Conservation (phyloP, 2,329 filamentous ascomycete genomes). For the Ambrosiella cleistominuta region DNA sequence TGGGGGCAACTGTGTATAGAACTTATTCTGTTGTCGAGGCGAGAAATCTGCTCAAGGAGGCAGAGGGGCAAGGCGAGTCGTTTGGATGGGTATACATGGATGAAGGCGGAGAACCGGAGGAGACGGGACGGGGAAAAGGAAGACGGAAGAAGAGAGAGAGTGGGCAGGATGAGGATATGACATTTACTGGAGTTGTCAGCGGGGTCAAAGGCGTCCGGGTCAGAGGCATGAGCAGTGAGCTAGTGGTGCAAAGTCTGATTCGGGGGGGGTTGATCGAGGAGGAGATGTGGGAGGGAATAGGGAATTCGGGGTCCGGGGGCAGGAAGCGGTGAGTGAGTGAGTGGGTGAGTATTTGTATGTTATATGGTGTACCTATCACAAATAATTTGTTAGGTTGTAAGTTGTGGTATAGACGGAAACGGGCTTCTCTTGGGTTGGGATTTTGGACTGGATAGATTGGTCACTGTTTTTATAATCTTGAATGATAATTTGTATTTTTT, state of each 20-base stretch:
- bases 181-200: not conserved
- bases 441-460: too few species aligned
- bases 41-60: conserved; percentile 33
- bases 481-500: not conserved
- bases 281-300: conserved; percentile 22
- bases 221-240: conserved; percentile 62
- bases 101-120: conserved; percentile 35
- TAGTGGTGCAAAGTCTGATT: conserved; percentile 84
- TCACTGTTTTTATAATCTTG: too few species aligned
- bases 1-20: conserved; percentile 55
- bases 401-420: too few species aligned
- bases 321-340: not conserved
- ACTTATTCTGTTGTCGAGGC: conserved; percentile 51
- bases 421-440: too few species aligned
- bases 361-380: not conserved
- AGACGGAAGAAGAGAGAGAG: conserved; percentile 14
- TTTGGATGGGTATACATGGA: conserved; percentile 75
- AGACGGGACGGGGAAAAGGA: conserved; percentile 18
- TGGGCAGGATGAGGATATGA: conserved; percentile 14
- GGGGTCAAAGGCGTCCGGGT: conserved; percentile 30
- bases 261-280: conserved; percentile 59
- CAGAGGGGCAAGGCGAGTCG: conserved; percentile 17
- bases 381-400: not conserved
- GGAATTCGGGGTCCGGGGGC: not conserved
- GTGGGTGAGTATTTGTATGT: not conserved